phyloP scores from a whole-genome alignment of 805 yeast species.

The Yarrowia sp. region DNA sequence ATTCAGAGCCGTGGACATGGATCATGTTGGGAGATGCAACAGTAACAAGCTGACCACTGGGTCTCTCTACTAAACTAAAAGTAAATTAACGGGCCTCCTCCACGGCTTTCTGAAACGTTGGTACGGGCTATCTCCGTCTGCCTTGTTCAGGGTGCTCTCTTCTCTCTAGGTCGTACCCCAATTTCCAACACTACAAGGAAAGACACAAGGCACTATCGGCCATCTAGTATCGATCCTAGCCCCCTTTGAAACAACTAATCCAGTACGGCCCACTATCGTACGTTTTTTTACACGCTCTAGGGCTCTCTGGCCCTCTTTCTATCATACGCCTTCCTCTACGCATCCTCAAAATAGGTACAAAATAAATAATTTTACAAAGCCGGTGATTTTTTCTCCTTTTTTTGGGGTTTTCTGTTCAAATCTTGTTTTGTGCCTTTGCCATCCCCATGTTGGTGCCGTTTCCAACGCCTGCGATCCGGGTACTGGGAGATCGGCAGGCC shows the following conservation, averaged over 20 bases:
- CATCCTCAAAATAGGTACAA: not conserved
- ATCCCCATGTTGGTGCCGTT: not conserved
- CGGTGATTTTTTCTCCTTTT: not conserved
- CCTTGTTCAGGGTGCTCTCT: too few species aligned
- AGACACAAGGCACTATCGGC: too few species aligned
- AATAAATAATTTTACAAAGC: conserved; percentile 20
- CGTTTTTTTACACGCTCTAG: not conserved
- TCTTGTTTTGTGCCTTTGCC: not conserved
- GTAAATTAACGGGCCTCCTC: not conserved
- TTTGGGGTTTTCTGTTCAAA: not conserved
- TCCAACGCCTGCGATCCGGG: conserved; percentile 13
- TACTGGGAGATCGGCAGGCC: not conserved
- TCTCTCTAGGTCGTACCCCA: too few species aligned
- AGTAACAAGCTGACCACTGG: not conserved
- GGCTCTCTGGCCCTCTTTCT: not conserved
- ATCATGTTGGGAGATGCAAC: not conserved
- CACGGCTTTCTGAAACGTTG: too few species aligned
- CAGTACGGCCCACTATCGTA: not conserved
- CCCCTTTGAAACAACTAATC: not conserved
- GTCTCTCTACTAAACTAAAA: not conserved
- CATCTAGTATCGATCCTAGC: too few species aligned
- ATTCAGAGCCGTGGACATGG: not conserved
- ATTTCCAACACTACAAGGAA: too few species aligned
- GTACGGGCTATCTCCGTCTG: too few species aligned
- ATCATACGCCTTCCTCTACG: not conserved